Evolutionary conservation across 2,329 filamentous ascomycete genomes (phyloP).

Genomic region (Rutstroemia sp.): DNA sequence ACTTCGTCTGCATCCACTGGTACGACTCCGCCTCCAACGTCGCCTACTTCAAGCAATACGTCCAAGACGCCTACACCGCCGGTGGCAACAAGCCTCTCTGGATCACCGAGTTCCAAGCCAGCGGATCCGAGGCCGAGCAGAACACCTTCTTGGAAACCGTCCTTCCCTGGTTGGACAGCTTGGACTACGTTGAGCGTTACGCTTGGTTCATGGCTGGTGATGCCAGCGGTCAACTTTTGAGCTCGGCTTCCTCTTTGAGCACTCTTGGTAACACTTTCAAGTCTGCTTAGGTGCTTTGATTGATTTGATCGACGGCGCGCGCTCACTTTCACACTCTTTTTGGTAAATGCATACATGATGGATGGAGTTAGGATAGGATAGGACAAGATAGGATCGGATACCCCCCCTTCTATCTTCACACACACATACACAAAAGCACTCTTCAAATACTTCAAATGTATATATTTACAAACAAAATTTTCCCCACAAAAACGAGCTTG

Average conservation of each 20-base stretch:
- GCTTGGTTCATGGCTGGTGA: slow-evolving; percentile 6
- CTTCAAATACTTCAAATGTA: no score
- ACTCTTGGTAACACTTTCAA: slow-evolving; percentile 6
- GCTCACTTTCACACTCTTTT: no score
- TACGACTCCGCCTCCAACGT: slow-evolving; percentile 33
- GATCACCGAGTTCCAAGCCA: slow-evolving; percentile 37
- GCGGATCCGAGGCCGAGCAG: slow-evolving; percentile 26
- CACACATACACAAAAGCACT: no score
- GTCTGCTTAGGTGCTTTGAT: background rate
- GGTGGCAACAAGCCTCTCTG: slow-evolving; percentile 30
- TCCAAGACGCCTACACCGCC: slow-evolving; percentile 31
- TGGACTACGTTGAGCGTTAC: slow-evolving; percentile 15
- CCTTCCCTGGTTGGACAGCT: slow-evolving; percentile 36
- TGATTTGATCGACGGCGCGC: background rate
- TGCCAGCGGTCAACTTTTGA: background rate
- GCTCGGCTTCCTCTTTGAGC: background rate
- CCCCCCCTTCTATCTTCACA: no score
- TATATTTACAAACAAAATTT: no score
- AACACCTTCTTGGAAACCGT: slow-evolving; percentile 33
- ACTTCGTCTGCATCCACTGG: slow-evolving; percentile 41
- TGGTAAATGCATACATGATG: no score
- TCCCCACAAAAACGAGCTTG: no score
- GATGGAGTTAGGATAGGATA: background rate
- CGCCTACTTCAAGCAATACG: slow-evolving; percentile 36
- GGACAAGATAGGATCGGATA: background rate